A percentile compares a stretch with the other conserved stretches of the same genome.
phyloP scores from a whole-genome alignment of 305 asterid species.

The Plantago rigida region DNA sequence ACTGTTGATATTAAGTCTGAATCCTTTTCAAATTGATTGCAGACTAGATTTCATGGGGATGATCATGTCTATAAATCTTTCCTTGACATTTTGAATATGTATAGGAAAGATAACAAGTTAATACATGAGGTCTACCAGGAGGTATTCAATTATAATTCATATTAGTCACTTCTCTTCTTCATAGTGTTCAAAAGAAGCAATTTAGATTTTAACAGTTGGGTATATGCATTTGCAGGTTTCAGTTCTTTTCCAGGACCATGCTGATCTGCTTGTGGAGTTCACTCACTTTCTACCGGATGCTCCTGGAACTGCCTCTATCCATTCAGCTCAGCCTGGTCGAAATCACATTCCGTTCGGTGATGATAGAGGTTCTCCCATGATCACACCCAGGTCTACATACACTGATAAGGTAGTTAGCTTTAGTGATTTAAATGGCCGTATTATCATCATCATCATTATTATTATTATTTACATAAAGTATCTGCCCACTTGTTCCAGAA shows the following conservation, averaged over 20 bases:
- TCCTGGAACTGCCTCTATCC: constrained; percentile 49
- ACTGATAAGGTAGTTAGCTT: constrained; percentile 54
- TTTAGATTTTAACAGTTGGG: constrained; percentile 15
- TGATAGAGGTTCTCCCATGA: constrained; percentile 54
- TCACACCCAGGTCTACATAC: constrained; percentile 34
- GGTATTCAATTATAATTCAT: constrained; percentile 38
- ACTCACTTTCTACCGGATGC: constrained; percentile 80
- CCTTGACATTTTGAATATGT: constrained; percentile 82
- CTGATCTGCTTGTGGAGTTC: constrained; percentile 90
- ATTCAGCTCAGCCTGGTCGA: constrained; percentile 42
- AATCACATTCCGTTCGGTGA: constrained; percentile 41
- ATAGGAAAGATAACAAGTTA: constrained; percentile 64
- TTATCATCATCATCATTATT: background rate
- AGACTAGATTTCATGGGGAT: constrained; percentile 83
- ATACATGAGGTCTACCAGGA: constrained; percentile 72
- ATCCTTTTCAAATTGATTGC: constrained; percentile 33
- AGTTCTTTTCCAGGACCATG: constrained; percentile 66
- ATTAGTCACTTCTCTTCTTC: constrained; percentile 4
- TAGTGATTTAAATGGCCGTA: constrained; percentile 22
- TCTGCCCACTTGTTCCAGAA: constrained; percentile 42
- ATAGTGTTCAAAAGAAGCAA: constrained; percentile 7
- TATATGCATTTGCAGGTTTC: constrained; percentile 58
- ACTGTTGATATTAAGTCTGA: constrained; percentile 18
- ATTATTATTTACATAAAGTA: constrained; percentile 11
- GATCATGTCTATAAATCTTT: constrained; percentile 76